Percentiles rank a stretch among this genome's conserved stretches.
Evolutionary conservation across 169 alveolate genomes (phyloP).

Genomic region (Cryptosporidium andersoni): DNA sequence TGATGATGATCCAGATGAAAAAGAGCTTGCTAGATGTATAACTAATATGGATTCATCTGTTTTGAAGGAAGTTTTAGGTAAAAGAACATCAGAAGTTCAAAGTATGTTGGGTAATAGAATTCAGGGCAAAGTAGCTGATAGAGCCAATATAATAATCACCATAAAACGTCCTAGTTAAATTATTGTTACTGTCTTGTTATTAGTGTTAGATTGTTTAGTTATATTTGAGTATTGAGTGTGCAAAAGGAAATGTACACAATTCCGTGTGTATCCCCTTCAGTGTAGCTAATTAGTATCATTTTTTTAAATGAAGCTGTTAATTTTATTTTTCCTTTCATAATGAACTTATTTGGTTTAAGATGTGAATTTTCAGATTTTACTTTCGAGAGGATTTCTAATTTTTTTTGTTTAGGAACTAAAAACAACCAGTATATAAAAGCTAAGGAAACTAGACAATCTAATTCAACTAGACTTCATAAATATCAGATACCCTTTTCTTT

Average conservation of each 20-base stretch:
- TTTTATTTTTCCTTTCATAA: background rate
- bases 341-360: slow-evolving; percentile 9
- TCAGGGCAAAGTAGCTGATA: slow-evolving; percentile 66
- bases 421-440: background rate
- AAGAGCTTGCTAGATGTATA: slow-evolving; percentile 62
- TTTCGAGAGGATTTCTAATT: background rate
- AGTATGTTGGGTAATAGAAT: slow-evolving; percentile 17
- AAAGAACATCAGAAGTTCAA: slow-evolving; percentile 36
- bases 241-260: background rate
- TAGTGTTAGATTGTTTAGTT: background rate
- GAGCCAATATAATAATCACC: slow-evolving; percentile 40
- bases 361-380: background rate
- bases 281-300: background rate
- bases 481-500: too few relatives aligned
- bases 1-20: slow-evolving; percentile 38
- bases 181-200: background rate
- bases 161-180: background rate
- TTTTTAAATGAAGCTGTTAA: background rate
- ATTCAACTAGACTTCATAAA: background rate
- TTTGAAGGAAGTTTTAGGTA: slow-evolving; percentile 38
- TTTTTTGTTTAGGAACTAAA: background rate
- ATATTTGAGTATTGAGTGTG: slow-evolving; percentile 4
- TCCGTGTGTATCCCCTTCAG: slow-evolving; percentile 6
- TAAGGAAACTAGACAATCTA: background rate
- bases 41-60: slow-evolving; percentile 24